Percentiles rank a stretch among this genome's conserved stretches.
Evolutionary conservation across 306 rosid species (phyloP).

Genomic region (Malus sylvestris): DNA sequence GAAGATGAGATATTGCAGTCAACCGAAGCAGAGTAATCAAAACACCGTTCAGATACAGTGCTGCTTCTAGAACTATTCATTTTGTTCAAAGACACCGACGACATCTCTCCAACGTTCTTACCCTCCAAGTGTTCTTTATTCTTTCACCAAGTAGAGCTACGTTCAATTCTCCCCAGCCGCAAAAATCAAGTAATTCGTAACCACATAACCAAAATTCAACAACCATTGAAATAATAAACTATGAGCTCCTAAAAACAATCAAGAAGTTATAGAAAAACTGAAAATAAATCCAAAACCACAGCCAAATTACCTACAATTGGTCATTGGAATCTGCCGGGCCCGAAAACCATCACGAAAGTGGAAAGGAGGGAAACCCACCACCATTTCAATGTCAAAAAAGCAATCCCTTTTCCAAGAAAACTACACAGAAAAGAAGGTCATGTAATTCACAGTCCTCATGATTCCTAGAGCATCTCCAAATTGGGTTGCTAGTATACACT

Average conservation of each 20-base stretch:
- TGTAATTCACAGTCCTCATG: neutral
- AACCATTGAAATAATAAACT: neutral
- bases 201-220: neutral
- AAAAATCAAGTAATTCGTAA: neutral
- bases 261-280: neutral
- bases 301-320: neutral
- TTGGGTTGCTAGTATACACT: neutral
- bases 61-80: slow-evolving; percentile 20
- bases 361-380: slow-evolving; percentile 1
- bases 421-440: neutral
- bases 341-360: slow-evolving; percentile 10
- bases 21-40: slow-evolving; percentile 23
- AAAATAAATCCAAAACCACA: slow-evolving; percentile 1
- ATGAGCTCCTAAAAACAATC: neutral
- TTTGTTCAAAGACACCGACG: slow-evolving; percentile 26
- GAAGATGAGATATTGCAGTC: slow-evolving; percentile 27
- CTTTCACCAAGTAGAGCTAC: slow-evolving; percentile 1
- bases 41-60: slow-evolving; percentile 9
- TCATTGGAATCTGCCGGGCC: slow-evolving; percentile 7
- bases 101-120: slow-evolving; percentile 22
- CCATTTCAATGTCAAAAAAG: slow-evolving; percentile 3
- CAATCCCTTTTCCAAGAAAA: neutral
- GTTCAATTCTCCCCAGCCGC: slow-evolving; percentile 1
- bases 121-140: neutral
- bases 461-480: slow-evolving; percentile 5